Percentiles rank a stretch among this genome's conserved stretches.
These are phyloP conservation scores for Agaricus sinodeliciosus DNA, from an alignment of 768 basidiomycete genomes.

Conservation along the genomic window DNA sequence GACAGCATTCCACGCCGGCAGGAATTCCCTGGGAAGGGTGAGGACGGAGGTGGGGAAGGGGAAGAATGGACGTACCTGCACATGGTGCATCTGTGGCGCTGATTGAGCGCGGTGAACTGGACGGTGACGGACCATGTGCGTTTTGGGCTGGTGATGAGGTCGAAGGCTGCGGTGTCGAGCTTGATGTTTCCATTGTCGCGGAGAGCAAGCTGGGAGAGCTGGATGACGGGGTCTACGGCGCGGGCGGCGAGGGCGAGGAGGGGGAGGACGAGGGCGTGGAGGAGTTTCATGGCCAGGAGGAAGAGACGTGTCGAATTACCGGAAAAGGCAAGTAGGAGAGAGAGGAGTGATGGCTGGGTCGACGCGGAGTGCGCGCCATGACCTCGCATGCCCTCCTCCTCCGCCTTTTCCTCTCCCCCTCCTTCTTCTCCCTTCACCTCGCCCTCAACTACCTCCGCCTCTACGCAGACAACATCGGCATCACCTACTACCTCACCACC, in stretches of 20 bases:
- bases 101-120: constrained; percentile 82
- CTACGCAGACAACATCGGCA: constrained; percentile 85
- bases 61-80: constrained; percentile 64
- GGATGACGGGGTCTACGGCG: constrained; percentile 28
- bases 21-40: constrained; percentile 60
- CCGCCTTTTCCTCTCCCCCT: constrained; percentile 86
- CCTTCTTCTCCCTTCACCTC: constrained; percentile 91
- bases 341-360: background rate
- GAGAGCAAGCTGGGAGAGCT: constrained; percentile 64
- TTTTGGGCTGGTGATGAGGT: constrained; percentile 65
- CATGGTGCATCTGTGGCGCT: constrained; percentile 78
- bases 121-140: constrained; percentile 87
- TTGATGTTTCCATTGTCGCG: constrained; percentile 75
- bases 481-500: constrained; percentile 83
- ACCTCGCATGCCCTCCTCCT: constrained; percentile 82
- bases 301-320: constrained; percentile 2
- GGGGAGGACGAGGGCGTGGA: constrained; percentile 23
- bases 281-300: constrained; percentile 16
- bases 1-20: constrained; percentile 75
- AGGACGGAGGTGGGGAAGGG: background rate
- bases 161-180: constrained; percentile 70
- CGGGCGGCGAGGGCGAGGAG: constrained; percentile 27
- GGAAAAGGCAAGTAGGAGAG: constrained; percentile 22
- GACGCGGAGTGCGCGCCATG: constrained; percentile 21
- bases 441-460: constrained; percentile 81